A percentile compares a stretch with the other conserved stretches of the same genome.
Conservation (phyloP, 345 rosid genomes). For the Citrus trifoliata region DNA sequence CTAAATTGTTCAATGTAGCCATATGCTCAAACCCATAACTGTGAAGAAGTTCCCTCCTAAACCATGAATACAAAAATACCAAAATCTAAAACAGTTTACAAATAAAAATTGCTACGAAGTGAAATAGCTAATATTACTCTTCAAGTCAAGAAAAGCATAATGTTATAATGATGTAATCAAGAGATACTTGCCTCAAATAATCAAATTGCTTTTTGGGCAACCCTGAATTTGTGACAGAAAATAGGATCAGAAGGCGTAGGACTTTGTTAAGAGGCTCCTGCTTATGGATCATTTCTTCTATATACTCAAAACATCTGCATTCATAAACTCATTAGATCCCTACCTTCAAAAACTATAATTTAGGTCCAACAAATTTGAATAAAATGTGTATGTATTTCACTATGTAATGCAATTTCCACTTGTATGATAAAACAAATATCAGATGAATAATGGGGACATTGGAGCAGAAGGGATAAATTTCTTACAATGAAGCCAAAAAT, state of each 20-base stretch:
- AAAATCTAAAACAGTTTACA: constrained; percentile 4
- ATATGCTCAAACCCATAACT: constrained; percentile 98
- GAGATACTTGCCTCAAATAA: constrained; percentile 71
- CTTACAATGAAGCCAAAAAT: background rate
- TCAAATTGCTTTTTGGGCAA: constrained; percentile 90
- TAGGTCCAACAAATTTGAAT: background rate
- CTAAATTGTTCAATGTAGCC: constrained; percentile 73
- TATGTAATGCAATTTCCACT: no score
- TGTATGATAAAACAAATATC: background rate
- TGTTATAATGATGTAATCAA: constrained; percentile 6
- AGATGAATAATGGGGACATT: background rate
- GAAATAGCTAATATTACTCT: background rate
- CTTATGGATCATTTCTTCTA: constrained; percentile 95
- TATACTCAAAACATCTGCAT: constrained; percentile 90
- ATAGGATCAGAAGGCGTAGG: constrained; percentile 71
- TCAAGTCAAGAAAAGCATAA: background rate
- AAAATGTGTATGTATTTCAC: no score
- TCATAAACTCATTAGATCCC: constrained; percentile 12
- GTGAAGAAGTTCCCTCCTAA: constrained; percentile 94
- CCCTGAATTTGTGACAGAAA: constrained; percentile 87
- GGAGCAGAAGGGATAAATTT: background rate
- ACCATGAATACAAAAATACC: constrained; percentile 22
- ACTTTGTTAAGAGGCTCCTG: constrained; percentile 87
- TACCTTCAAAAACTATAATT: background rate
- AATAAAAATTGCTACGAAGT: background rate